These are phyloP conservation scores for Trichosporon coremiiforme DNA, from an alignment of 1,284 basidiomycete genomes.

Conservation along the genomic window DNA sequence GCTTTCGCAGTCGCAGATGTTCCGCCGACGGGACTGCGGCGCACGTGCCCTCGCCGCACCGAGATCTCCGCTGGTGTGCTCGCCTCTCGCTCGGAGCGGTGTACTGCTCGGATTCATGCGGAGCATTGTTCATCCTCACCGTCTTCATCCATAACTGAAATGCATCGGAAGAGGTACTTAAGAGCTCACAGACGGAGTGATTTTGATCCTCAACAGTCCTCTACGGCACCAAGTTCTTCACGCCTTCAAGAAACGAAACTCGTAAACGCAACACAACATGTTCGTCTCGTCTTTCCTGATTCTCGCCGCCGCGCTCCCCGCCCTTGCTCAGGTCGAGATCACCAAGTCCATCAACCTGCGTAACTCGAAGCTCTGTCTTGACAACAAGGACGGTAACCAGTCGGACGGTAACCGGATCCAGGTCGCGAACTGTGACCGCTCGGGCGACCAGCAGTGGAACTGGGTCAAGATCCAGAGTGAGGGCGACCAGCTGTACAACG, in stretches of 20 bases:
- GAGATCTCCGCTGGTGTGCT: not conserved
- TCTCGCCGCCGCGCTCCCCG: not conserved
- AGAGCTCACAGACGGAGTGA: not conserved
- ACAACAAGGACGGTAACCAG: not conserved
- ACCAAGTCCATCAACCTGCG: not conserved
- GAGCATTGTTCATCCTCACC: too few relatives aligned
- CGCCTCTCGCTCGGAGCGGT: not conserved
- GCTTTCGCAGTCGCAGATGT: not conserved
- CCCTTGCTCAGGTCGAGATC: not conserved
- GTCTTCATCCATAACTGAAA: not conserved
- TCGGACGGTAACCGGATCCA: not conserved
- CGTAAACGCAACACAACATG: too few relatives aligned
- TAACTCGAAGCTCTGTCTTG: not conserved
- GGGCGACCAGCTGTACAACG: not conserved
- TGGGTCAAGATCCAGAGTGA: not conserved
- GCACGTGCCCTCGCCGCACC: not conserved
- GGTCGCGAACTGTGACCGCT: not conserved
- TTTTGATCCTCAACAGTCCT: not conserved
- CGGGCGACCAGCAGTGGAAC: not conserved
- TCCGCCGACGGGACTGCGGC: not conserved
- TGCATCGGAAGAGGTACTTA: not conserved
- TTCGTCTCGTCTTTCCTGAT: not conserved
- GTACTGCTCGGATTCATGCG: not conserved
- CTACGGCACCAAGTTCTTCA: not conserved
- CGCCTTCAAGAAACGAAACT: too few relatives aligned